These are phyloP conservation scores for Lenzites betulinus DNA, from an alignment of 768 basidiomycete species.

Conservation along the genomic window DNA sequence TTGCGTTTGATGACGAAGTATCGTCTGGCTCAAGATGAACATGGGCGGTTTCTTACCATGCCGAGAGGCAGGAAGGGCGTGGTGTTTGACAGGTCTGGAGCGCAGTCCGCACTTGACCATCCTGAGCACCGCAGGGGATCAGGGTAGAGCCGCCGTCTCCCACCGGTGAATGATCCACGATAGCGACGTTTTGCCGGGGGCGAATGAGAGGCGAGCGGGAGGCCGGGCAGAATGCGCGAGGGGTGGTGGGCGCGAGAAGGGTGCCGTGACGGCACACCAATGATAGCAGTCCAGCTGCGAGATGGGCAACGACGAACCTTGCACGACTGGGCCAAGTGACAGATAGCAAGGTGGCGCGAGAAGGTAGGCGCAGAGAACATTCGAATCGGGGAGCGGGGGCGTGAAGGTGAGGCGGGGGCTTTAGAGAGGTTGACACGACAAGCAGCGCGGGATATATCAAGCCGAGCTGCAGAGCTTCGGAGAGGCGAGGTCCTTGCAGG, in stretches of 20 bases:
- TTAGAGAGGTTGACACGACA: slow-evolving; percentile 13
- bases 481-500: neutral
- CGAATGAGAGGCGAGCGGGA: slow-evolving; percentile 9
- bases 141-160: slow-evolving; percentile 12
- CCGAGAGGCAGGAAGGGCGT: slow-evolving; percentile 2
- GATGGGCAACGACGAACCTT: neutral
- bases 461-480: too few relatives aligned
- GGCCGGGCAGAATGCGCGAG: neutral
- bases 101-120: slow-evolving; percentile 17
- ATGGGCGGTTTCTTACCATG: slow-evolving; percentile 4
- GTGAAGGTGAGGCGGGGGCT: slow-evolving; percentile 3
- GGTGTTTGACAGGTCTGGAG: slow-evolving; percentile 18
- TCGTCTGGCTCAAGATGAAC: slow-evolving; percentile 13
- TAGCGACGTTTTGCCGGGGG: slow-evolving; percentile 20
- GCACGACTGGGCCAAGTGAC: too few relatives aligned
- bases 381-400: slow-evolving; percentile 5
- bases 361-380: slow-evolving; percentile 3
- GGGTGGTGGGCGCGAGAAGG: neutral
- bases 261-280: slow-evolving; percentile 9
- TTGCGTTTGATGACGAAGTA: slow-evolving; percentile 13
- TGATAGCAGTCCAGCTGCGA: slow-evolving; percentile 1
- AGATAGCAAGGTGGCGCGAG: slow-evolving; percentile 10
- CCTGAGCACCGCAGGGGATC: slow-evolving; percentile 11
- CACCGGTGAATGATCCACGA: slow-evolving; percentile 14
- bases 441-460: slow-evolving; percentile 9